Base-by-base conservation (phyloP, 106 monocot genomes). In the Platanthera guangdongensis region DNA sequence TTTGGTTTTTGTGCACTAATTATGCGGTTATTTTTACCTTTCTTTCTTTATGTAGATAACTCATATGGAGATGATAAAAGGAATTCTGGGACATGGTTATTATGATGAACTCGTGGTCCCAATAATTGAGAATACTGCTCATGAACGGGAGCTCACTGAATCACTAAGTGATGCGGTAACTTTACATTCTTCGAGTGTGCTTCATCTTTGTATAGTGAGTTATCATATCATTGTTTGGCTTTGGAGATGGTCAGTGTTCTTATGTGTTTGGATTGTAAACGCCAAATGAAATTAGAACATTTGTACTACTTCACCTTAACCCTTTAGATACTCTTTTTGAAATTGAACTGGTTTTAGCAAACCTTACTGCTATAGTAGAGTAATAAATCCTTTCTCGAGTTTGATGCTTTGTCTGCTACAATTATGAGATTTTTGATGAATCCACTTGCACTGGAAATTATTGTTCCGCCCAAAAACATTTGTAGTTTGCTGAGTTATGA, bases 1-100 rank as follows among this genome's bases (percentile, higher is more conserved):
- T 46, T 47, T 39, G 10, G 10, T 70, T 9, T 48, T 16, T 45
- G 15, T 7, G 47, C 70, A 47, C 47, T 48, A 70, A 48, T 70
- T 47, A 46, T 48, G 7, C 52, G 19, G 51, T 55, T 67, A 75
- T 69, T 39, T 57, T 6, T 6, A 53, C 72, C 21, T 47, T 8
- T 50, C 15, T 74, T 74, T 75, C 30, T 75, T 88, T 22, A 18
- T 86, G 73, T 82, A 99, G 99, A 99, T 94, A 84, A 92, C 99
- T 77, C 94, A 99, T 68, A 92, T 99, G 99, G 92, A 99, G 82
- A 99, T 99, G 99, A 94, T 99, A 77, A 99, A 99, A 88, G 99
- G 94, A 76, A 94, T 94, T 62, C 79, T 87, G 52, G 99, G 94
- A 12, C 99, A 99, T 87, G 99, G 99, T 47, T 99, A 99, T 76